phyloP scores from a whole-genome alignment of 176 grass and related monocot genomes.

The Panicum miliaceum region DNA sequence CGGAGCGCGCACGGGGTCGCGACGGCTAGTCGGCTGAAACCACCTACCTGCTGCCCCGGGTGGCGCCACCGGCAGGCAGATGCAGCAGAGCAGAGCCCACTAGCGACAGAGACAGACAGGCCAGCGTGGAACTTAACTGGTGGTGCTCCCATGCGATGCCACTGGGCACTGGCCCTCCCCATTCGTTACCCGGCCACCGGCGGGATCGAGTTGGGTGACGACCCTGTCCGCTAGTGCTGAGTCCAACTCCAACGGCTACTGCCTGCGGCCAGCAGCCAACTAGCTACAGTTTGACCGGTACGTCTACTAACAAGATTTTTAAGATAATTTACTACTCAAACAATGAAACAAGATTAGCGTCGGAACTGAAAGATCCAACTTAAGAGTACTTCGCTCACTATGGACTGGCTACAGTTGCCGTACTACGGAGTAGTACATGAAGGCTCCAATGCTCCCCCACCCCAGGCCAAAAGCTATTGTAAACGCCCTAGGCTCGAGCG shows the following conservation, averaged over 20 bases:
- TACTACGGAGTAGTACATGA: too few species aligned
- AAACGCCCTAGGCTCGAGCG: too few species aligned
- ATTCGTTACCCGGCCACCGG: neutral
- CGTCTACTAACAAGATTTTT: too few species aligned
- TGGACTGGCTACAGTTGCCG: too few species aligned
- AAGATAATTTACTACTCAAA: too few species aligned
- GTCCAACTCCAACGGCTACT: conserved; percentile 35
- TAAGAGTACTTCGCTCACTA: neutral
- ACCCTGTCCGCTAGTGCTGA: neutral
- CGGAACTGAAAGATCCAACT: too few species aligned
- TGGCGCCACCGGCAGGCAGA: neutral
- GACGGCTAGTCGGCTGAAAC: conserved; percentile 38
- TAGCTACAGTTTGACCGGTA: too few species aligned
- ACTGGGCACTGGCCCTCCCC: neutral
- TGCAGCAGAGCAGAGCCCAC: neutral
- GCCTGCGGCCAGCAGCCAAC: neutral
- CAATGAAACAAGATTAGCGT: too few species aligned
- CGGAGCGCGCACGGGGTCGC: neutral
- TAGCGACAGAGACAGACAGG: conserved; percentile 2
- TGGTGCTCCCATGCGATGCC: neutral
- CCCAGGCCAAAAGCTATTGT: too few species aligned
- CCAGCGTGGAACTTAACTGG: too few species aligned
- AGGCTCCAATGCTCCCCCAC: too few species aligned
- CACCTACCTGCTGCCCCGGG: neutral
- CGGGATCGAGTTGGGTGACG: too few species aligned